Evolutionary conservation across 2,329 filamentous ascomycete genomes (phyloP), one percentile per base, ranked within the genome.

Genomic region (Raffaelea ambrosiae): DNA sequence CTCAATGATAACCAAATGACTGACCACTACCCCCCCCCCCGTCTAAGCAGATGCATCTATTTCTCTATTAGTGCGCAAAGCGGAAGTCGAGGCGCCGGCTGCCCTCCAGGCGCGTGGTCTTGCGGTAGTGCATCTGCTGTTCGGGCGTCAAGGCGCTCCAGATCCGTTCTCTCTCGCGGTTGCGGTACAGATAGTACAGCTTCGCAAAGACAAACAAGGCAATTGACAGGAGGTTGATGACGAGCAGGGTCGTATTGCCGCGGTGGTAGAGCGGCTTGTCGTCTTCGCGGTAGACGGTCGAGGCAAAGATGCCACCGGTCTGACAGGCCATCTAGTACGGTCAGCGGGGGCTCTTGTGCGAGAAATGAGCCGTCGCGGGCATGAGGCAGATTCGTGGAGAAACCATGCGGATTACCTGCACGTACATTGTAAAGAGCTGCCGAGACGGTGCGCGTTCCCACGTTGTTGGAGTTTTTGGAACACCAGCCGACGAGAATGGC

Each of bases 381-480:
- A n/a, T n/a, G n/a, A n/a, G n/a, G n/a, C n/a, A n/a, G n/a, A n/a
- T n/a, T n/a, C n/a, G n/a, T 40, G 36, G 20, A 39, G 19, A 13
- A 29, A n/a, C n/a, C n/a, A n/a, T 21, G 18, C 33, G 21, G 13
- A 9, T 13, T 3, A 1, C 26, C 2, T 4, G 11, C 3, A 16
- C 48, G n/a, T 18, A 49, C 51, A 16, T 54, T 54, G 19, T 54
- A 83, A 8, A 80, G 55, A 0, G 76, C 78, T 0, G 76, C 72
- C 0, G 76, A 74, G 3, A 83, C 74, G 5, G 78, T 74, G 5
- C 79, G 63, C 2, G 77, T 78, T 20, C 77, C 68, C 4, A 83
- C 79, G 19, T 72, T 74, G 48, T 79, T 77, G 1, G 76, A 72
- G 54, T 83, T 83, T 48, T 73, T 70, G 4, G 74, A 77, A 3